A percentile compares a stretch with the other conserved stretches of the same genome.
Evolutionary conservation across 1,139 yeast genomes (phyloP).

Genomic region (Kodamaea sp.): DNA sequence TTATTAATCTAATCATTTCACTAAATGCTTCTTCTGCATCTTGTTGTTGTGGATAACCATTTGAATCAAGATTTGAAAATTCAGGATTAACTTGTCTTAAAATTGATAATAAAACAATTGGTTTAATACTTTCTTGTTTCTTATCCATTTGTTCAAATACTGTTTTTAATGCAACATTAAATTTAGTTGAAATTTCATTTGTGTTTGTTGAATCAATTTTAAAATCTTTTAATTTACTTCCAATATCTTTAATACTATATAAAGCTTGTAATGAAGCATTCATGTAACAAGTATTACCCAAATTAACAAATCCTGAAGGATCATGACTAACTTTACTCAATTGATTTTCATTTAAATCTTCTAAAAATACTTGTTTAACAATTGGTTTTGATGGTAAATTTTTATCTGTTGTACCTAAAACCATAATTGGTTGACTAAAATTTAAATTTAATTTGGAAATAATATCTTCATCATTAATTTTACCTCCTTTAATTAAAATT

Average conservation of each 20-base stretch:
- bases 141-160: conserved; percentile 46
- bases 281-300: conserved; percentile 94
- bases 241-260: conserved; percentile 61
- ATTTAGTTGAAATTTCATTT: conserved; percentile 49
- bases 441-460: conserved; percentile 53
- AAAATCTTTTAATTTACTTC: conserved; percentile 25
- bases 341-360: conserved; percentile 57
- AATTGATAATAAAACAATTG: conserved; percentile 54
- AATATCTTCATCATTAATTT: conserved; percentile 64
- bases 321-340: conserved; percentile 37
- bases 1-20: conserved; percentile 59
- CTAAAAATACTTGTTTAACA: conserved; percentile 57
- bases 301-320: conserved; percentile 82
- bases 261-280: conserved; percentile 86
- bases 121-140: conserved; percentile 46
- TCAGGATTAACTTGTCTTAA: conserved; percentile 76
- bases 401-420: conserved; percentile 84
- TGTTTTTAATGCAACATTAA: conserved; percentile 34
- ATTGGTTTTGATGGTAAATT: conserved; percentile 59
- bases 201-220: conserved; percentile 32
- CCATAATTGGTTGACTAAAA: conserved; percentile 71
- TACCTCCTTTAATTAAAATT: conserved; percentile 85
- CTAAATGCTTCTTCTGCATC: conserved; percentile 98
- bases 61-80: conserved; percentile 67
- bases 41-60: conserved; percentile 84